A percentile compares a stretch with the other conserved stretches of the same genome.
These are phyloP conservation scores for Sphaerosporella brunnea DNA, from an alignment of 495 filamentous ascomycete species.

Conservation along the genomic window DNA sequence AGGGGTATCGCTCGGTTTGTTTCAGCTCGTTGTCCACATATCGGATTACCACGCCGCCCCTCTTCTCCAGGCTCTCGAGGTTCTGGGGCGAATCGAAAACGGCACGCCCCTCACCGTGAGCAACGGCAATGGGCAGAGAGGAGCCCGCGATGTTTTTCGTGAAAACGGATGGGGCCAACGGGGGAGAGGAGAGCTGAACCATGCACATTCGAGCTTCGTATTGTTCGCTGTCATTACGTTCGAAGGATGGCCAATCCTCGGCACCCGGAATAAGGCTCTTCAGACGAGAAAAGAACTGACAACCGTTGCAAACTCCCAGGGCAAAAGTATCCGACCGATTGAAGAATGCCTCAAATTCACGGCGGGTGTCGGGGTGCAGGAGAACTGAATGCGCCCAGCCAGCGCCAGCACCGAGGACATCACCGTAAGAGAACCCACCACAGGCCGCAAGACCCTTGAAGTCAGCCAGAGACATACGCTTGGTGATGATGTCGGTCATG, in stretches of 20 bases:
- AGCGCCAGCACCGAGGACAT: slow-evolving; percentile 83
- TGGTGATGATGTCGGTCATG: slow-evolving; percentile 83
- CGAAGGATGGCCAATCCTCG: slow-evolving; percentile 71
- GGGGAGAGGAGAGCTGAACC: slow-evolving; percentile 58
- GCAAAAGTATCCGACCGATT: slow-evolving; percentile 76
- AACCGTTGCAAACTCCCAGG: slow-evolving; percentile 92
- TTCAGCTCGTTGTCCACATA: slow-evolving; percentile 67
- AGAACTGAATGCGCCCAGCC: slow-evolving; percentile 95
- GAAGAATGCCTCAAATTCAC: slow-evolving; percentile 73
- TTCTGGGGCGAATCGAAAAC: slow-evolving; percentile 41
- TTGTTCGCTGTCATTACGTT: slow-evolving; percentile 69
- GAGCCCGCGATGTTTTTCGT: slow-evolving; percentile 79
- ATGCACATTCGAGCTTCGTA: slow-evolving; percentile 83
- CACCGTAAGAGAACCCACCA: slow-evolving; percentile 93
- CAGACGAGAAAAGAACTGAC: slow-evolving; percentile 78
- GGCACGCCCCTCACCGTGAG: slow-evolving; percentile 85
- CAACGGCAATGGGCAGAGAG: slow-evolving; percentile 67
- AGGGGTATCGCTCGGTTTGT: slow-evolving; percentile 69
- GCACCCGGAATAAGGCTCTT: slow-evolving; percentile 76
- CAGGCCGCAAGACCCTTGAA: slow-evolving; percentile 84
- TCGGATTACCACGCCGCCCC: slow-evolving; percentile 40
- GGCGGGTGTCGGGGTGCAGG: slow-evolving; percentile 56
- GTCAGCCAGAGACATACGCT: slow-evolving; percentile 52
- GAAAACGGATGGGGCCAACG: slow-evolving; percentile 56
- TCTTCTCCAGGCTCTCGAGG: slow-evolving; percentile 33